Base-by-base conservation (phyloP, 108 stramenopile species). In the Stephanodiscus minutulus region DNA sequence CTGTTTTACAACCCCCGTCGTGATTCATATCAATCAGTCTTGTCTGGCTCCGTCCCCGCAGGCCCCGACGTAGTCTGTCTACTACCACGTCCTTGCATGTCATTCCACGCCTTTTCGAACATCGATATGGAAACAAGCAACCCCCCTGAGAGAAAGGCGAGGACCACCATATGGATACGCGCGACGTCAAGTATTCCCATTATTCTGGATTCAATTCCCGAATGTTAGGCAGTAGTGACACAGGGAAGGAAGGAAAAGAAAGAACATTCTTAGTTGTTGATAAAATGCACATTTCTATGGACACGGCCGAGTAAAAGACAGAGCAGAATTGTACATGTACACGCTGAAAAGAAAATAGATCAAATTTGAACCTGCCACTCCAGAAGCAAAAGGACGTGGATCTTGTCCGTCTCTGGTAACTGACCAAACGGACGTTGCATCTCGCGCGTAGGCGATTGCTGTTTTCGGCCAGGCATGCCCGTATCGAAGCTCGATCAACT, bases 101-200 rank as follows among this genome's bases (percentile, higher is more conserved):
- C 91, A 48, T 88, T 86, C 85, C 85, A 95, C 43, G 88, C 91
- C 48, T 60, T 64, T 79, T 91, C 89, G 60, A 95, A 95, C 72
- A 89, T 85, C 18, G 87, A 81, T 18, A 95, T 75, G 33, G 86
- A 87, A 27, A 92, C 59, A 31, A 95, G 70, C 31, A 95, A 66
- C 18, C 93, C 93, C 24, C 65, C 79, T 27, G 84, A 72, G 60
- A 95, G 74, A 53, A 77, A 85, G 33, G 83, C 82, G 13, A 95
- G 85, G 46, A 95, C 83, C 17, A 81, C 89, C 93, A 95, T 95
- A 77, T 95, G 93, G 66, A 95, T 83, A 24, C 93, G 77, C 25
- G 93, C 93, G 12, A 95, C 82, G 24, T 84, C 91, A 12, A 75
- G 77, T 24, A 86, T 72, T 27, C 58, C 58, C 69, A 79, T 79